A percentile compares a stretch with the other conserved stretches of the same genome.
Conservation (phyloP, 306 rosid genomes). For the Mimosa pudica region DNA sequence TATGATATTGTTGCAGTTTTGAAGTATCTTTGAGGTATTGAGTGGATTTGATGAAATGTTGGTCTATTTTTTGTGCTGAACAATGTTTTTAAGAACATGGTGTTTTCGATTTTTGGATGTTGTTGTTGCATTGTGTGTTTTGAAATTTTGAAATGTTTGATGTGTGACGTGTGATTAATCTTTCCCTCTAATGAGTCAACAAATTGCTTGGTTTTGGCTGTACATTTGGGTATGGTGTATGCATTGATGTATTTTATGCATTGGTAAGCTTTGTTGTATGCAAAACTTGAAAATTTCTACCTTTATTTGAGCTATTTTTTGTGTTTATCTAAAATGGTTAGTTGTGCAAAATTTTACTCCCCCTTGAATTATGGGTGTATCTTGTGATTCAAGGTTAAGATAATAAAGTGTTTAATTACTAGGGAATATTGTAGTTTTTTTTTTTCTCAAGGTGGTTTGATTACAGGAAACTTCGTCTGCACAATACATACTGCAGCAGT, state of each 20-base stretch:
- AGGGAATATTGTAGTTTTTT: background rate
- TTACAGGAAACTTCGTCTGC: slow-evolving; percentile 96
- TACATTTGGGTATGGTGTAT: slow-evolving; percentile 22
- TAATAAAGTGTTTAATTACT: background rate
- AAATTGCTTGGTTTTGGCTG: background rate
- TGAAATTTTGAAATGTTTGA: too few relatives aligned
- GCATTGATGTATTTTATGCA: slow-evolving; percentile 31
- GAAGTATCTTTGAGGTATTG: background rate
- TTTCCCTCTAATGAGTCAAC: background rate
- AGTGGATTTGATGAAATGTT: background rate
- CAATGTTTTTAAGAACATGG: background rate
- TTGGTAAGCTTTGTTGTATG: background rate
- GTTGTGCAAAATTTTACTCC: background rate
- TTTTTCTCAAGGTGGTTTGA: background rate
- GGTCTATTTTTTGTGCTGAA: background rate
- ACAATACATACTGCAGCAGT: slow-evolving; percentile 96
- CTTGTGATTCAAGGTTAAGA: slow-evolving; percentile 15
- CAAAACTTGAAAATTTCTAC: slow-evolving; percentile 1
- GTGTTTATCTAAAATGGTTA: slow-evolving; percentile 30
- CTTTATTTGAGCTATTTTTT: slow-evolving; percentile 3
- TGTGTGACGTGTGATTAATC: background rate
- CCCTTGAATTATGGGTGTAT: slow-evolving; percentile 11
- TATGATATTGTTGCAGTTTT: too few relatives aligned
- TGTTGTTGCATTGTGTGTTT: background rate
- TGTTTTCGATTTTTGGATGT: slow-evolving; percentile 14